Percentiles rank a stretch among this genome's conserved stretches.
Evolutionary conservation across 2,329 filamentous ascomycete genomes (phyloP).

Genomic region (Arthrocladium fulminans): DNA sequence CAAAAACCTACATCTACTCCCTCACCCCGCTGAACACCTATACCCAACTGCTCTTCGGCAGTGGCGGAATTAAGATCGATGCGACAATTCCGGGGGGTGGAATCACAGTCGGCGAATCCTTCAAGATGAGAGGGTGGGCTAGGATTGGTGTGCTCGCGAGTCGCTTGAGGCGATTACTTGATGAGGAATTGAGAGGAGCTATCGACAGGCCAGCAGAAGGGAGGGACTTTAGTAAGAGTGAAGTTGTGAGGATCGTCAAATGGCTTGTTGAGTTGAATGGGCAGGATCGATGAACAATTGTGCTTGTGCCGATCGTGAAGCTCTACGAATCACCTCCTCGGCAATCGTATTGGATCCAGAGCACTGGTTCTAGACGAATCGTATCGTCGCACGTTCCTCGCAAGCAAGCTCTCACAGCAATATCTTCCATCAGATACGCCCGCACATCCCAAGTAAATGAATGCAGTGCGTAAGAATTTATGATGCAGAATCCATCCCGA

Average conservation of each 20-base stretch:
- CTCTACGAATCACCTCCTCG: too few relatives aligned
- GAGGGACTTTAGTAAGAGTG: slow-evolving; percentile 34
- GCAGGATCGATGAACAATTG: slow-evolving; percentile 52
- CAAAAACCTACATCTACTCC: slow-evolving; percentile 82
- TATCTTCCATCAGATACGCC: too few relatives aligned
- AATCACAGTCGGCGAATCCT: slow-evolving; percentile 84
- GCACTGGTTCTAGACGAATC: too few relatives aligned
- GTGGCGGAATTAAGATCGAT: slow-evolving; percentile 67
- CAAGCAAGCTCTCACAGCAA: too few relatives aligned
- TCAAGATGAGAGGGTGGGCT: slow-evolving; percentile 80
- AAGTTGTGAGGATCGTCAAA: slow-evolving; percentile 68
- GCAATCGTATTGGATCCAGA: too few relatives aligned
- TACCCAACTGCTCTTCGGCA: slow-evolving; percentile 73
- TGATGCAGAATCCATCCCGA: too few relatives aligned
- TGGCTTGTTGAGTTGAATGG: slow-evolving; percentile 85
- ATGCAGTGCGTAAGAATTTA: too few relatives aligned
- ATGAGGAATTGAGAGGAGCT: slow-evolving; percentile 70
- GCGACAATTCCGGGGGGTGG: slow-evolving; percentile 64
- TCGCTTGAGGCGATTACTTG: slow-evolving; percentile 73
- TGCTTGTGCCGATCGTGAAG: too few relatives aligned
- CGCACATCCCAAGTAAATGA: too few relatives aligned
- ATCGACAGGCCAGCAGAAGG: slow-evolving; percentile 65
- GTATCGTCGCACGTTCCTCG: too few relatives aligned
- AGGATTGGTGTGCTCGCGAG: slow-evolving; percentile 85
- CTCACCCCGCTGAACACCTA: slow-evolving; percentile 90